Conservation (phyloP, 1,139 yeast species). For the Pichia norvegensis region DNA sequence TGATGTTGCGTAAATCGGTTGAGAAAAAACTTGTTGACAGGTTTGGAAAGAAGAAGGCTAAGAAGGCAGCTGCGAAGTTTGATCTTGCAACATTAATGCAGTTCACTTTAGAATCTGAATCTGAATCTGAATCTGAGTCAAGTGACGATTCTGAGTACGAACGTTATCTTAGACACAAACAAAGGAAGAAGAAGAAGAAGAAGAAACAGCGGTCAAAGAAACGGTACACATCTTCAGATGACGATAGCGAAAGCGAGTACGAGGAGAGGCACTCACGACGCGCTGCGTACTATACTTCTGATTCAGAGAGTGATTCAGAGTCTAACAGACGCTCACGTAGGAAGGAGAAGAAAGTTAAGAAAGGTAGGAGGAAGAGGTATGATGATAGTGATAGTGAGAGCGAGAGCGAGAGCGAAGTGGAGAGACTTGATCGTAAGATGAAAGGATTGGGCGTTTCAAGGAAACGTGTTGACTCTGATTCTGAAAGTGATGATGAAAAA, state of each 20-base stretch:
- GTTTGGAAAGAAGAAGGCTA: conserved; percentile 6
- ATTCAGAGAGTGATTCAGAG: neutral
- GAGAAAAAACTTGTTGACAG: conserved; percentile 1
- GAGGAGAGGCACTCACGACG: too few relatives aligned
- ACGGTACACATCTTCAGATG: neutral
- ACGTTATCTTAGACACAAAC: neutral
- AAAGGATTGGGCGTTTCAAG: neutral
- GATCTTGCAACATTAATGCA: conserved; percentile 7
- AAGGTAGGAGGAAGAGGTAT: neutral
- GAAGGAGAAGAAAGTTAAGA: conserved; percentile 1
- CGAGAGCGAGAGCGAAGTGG: conserved; percentile 1
- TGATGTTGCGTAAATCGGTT: conserved; percentile 1
- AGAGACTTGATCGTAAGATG: neutral
- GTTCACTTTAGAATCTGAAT: conserved; percentile 1
- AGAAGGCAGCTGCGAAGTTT: conserved; percentile 1
- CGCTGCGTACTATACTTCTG: neutral
- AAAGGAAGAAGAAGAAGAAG: neutral
- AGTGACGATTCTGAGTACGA: neutral
- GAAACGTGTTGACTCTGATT: neutral
- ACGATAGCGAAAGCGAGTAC: conserved; percentile 4
- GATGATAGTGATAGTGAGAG: conserved; percentile 1
- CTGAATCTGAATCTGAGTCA: neutral
- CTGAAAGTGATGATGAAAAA: neutral
- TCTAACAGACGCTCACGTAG: neutral
- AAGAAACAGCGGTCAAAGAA: neutral